Conservation (phyloP, 768 basidiomycete genomes). For the Termitomyces sp. region DNA sequence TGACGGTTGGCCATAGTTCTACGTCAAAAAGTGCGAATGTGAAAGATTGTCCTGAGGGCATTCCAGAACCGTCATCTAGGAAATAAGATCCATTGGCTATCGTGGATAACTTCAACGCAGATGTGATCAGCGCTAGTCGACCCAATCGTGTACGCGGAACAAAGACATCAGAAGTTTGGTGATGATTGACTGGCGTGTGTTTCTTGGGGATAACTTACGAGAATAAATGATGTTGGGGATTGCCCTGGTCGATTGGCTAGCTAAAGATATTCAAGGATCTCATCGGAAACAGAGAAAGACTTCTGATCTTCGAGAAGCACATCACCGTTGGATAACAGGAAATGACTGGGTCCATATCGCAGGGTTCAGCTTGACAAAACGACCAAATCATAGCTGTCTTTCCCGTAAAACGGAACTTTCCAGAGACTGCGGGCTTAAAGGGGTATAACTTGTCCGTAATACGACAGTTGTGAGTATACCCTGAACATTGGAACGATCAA, state of each 20-base stretch:
- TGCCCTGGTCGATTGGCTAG: conserved; percentile 7
- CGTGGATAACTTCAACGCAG: not conserved
- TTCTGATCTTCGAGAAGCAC: conserved; percentile 32
- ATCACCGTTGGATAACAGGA: not conserved
- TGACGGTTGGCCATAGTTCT: not conserved
- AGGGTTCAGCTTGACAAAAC: not conserved
- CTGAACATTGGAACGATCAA: conserved; percentile 20
- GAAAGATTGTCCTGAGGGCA: not conserved
- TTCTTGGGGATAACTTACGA: conserved; percentile 1
- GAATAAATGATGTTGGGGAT: not conserved
- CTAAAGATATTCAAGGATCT: conserved; percentile 7
- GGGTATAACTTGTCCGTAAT: conserved; percentile 20
- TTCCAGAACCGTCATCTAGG: conserved; percentile 9
- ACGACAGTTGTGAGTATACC: conserved; percentile 17
- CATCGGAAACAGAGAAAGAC: conserved; percentile 16
- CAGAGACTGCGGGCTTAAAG: conserved; percentile 12
- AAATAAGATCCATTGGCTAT: not conserved
- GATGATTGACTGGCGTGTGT: not conserved
- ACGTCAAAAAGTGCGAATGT: not conserved
- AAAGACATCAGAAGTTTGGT: not conserved
- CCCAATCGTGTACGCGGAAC: not conserved
- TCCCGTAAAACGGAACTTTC: conserved; percentile 17
- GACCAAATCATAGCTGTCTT: conserved; percentile 1
- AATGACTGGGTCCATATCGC: not conserved
- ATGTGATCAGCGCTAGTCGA: not conserved